These are phyloP conservation scores for Tolypocladium nubicola DNA, from an alignment of 2,329 filamentous ascomycete species.

Conservation along the genomic window DNA sequence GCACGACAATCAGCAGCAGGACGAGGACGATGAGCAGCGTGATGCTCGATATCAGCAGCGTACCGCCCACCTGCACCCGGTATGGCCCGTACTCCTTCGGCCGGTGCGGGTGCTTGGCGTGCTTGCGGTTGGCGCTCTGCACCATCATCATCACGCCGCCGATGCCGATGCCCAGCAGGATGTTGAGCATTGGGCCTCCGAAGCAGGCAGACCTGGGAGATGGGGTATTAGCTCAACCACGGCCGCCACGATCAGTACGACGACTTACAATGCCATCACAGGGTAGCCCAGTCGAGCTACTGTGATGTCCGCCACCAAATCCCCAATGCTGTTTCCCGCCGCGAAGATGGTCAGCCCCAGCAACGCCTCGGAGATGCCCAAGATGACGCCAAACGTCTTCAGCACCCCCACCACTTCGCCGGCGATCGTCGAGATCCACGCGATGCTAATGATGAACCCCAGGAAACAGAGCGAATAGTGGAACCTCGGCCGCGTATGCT, in stretches of 20 bases:
- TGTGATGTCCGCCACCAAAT: slow-evolving; percentile 89
- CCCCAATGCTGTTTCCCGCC: slow-evolving; percentile 88
- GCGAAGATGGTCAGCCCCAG: slow-evolving; percentile 93
- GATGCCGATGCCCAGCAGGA: slow-evolving; percentile 86
- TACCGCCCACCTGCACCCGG: slow-evolving; percentile 72
- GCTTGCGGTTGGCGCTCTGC: slow-evolving; percentile 52
- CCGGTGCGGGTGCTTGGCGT: slow-evolving; percentile 55
- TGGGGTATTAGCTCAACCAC: not conserved
- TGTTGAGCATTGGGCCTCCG: slow-evolving; percentile 97
- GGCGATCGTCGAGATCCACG: slow-evolving; percentile 94
- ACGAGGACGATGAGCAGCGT: slow-evolving; percentile 73
- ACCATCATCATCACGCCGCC: slow-evolving; percentile 83
- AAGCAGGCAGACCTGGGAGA: slow-evolving; percentile 69
- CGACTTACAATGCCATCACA: slow-evolving; percentile 72
- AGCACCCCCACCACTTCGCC: slow-evolving; percentile 92
- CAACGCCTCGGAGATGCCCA: slow-evolving; percentile 90
- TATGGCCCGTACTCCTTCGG: slow-evolving; percentile 65
- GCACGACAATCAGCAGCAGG: slow-evolving; percentile 69
- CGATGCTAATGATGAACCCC: slow-evolving; percentile 83
- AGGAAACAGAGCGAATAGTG: slow-evolving; percentile 75
- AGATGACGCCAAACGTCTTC: slow-evolving; percentile 83
- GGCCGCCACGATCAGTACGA: not conserved
- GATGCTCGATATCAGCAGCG: slow-evolving; percentile 74
- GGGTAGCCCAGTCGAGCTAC: slow-evolving; percentile 88
- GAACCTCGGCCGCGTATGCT: slow-evolving; percentile 57